Evolutionary conservation across 179 eudicot species (phyloP).

Genomic region (Corrigiola litoralis): DNA sequence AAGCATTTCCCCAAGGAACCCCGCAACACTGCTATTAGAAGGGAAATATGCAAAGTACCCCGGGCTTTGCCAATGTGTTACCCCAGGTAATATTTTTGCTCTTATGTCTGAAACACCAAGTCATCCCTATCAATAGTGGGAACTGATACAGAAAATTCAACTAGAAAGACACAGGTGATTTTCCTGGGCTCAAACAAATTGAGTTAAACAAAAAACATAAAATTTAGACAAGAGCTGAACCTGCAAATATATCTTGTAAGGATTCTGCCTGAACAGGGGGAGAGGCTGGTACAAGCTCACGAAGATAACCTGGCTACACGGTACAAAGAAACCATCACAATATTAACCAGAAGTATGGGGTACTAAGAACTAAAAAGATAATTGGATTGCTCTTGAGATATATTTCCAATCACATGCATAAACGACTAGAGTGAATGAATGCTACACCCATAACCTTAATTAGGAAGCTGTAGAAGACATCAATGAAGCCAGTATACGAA

Average conservation of each 20-base stretch:
- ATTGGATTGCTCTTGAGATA: too few species aligned
- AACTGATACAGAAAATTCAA: neutral
- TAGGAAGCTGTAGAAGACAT: too few species aligned
- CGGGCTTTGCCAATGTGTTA: conserved; percentile 99
- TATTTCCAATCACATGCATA: neutral
- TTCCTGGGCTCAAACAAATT: too few species aligned
- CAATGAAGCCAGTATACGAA: too few species aligned
- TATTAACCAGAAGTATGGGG: neutral
- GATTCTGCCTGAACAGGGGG: conserved; percentile 76
- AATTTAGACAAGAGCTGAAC: conserved; percentile 32
- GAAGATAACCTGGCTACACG: conserved; percentile 87
- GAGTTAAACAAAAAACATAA: neutral
- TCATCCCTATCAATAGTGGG: neutral
- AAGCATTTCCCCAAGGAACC: conserved; percentile 93
- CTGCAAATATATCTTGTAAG: conserved; percentile 66
- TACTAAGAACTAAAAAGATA: neutral
- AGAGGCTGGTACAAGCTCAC: conserved; percentile 64
- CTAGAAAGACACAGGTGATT: neutral
- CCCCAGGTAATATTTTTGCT: conserved; percentile 79
- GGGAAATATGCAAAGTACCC: conserved; percentile 81
- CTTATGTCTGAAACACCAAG: conserved; percentile 50
- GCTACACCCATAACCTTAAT: too few species aligned
- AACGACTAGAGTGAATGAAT: neutral
- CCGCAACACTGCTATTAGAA: conserved; percentile 85
- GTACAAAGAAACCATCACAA: neutral